A percentile compares a stretch with the other conserved stretches of the same genome.
Evolutionary conservation across 345 rosid genomes (phyloP).

Genomic region (Eucalyptus sideroxylon): DNA sequence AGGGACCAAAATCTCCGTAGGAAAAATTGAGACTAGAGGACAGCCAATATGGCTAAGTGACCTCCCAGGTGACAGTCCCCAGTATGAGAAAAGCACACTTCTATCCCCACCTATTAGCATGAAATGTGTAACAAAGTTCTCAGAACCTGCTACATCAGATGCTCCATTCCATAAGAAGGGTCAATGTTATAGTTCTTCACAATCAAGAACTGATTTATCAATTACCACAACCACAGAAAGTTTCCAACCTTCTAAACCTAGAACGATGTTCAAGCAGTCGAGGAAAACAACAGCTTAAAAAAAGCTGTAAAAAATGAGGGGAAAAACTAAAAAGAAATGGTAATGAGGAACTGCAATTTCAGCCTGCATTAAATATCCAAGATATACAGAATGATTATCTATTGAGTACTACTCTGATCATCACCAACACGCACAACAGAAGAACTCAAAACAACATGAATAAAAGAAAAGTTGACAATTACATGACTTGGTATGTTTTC

Average conservation of each 20-base stretch:
- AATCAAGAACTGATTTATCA: neutral
- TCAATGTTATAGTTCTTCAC: neutral
- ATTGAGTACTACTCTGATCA: neutral
- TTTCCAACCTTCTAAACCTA: neutral
- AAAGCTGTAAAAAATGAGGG: neutral
- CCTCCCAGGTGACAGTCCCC: neutral
- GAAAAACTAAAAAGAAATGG: neutral
- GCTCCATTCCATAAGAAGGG: neutral
- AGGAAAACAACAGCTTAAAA: neutral
- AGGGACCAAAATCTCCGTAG: neutral
- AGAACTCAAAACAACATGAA: neutral
- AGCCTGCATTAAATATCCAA: neutral
- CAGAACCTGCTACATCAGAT: neutral
- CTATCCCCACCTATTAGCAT: neutral
- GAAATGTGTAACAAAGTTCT: neutral
- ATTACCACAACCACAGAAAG: neutral
- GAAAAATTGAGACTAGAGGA: neutral
- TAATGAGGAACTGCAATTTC: neutral
- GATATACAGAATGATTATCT: neutral
- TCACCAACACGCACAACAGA: neutral
- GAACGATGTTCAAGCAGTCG: neutral
- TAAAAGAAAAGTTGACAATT: neutral
- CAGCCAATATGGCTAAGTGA: neutral
- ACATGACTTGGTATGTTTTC: neutral
- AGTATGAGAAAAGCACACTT: neutral